Conservation (phyloP, 495 filamentous ascomycete species). For the Penicillium crystallinum region DNA sequence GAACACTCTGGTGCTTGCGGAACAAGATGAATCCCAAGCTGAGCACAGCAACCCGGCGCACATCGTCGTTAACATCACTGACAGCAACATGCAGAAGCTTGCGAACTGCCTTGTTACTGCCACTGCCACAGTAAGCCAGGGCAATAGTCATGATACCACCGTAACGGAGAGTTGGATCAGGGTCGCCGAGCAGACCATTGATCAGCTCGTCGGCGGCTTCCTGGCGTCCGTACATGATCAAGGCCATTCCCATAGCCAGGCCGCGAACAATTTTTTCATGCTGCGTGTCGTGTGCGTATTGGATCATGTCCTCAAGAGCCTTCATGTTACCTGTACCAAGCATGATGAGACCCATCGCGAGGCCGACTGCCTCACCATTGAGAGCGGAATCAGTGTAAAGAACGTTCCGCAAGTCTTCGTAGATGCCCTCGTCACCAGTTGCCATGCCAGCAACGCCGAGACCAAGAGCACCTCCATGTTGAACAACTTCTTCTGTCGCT, state of each 20-base stretch:
- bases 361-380: conserved; percentile 93
- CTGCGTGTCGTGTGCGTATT: conserved; percentile 94
- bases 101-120: conserved; percentile 97
- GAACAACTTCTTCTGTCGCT: conserved; percentile 88
- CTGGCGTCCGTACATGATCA: conserved; percentile 97
- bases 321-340: conserved; percentile 88
- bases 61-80: conserved; percentile 97
- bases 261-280: conserved; percentile 99
- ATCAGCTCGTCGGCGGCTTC: conserved; percentile 93
- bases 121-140: conserved; percentile 92
- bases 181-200: conserved; percentile 86
- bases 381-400: conserved; percentile 90
- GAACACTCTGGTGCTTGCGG: conserved; percentile 93
- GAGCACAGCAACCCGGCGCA: conserved; percentile 95
- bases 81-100: conserved; percentile 97
- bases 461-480: conserved; percentile 92
- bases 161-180: conserved; percentile 89
- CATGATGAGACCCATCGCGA: conserved; percentile 97
- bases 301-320: conserved; percentile 90
- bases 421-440: conserved; percentile 83
- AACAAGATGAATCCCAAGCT: conserved; percentile 98
- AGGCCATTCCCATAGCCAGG: conserved; percentile 89
- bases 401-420: conserved; percentile 81
- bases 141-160: conserved; percentile 99
- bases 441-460: conserved; percentile 98